Evolutionary conservation across 805 yeast species (phyloP), one percentile per base, ranked within the genome.

Genomic region (Starmerella kuoi): DNA sequence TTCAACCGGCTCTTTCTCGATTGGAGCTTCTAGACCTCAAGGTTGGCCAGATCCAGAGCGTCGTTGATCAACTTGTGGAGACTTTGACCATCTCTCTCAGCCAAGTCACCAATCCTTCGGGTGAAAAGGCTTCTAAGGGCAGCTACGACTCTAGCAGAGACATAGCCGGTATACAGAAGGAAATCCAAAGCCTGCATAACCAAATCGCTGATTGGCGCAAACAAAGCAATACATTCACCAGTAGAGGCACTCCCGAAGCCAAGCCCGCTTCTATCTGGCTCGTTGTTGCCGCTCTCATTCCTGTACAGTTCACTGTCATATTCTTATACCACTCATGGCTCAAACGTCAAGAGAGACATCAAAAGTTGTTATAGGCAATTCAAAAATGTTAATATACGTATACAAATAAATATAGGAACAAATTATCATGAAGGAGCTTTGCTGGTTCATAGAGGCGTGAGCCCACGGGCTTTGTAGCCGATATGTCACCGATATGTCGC

Each of bases 41-140:
- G 39, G 27, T 42, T 5, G 21, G 18, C 35, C 44, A 43, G 15
- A 26, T 42, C 12, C 38, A 42, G 30, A 46, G 49, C 32, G 43
- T 33, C 19, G 40, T 46, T 11, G 42, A 39, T 30, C 47, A 48
- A 45, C 45, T 45, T 17, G 46, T 31, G 20, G 45, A 48, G 19
- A 41, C 49, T 15, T 22, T 42, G 38, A 27, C 41, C 17, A 6
- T 42, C 11, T 42, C 49, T 12, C 24, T 45, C 27, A 32, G 17
- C 25, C 42, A 40, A 41, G 31, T 40, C 12, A 4, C 31, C 20
- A 32, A 31, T 24, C 17, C 17, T 2, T n/a, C 33, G 15, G 22
- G 42, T 33, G 35, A 14, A 26, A 18, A 21, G n/a, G 41, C 24
- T 23, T 21, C 21, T 31, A 4, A 11, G 11, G 37, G 26, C 37